Evolutionary conservation across 2,329 filamentous ascomycete genomes (phyloP).

Genomic region (Magnaporthales sp.): DNA sequence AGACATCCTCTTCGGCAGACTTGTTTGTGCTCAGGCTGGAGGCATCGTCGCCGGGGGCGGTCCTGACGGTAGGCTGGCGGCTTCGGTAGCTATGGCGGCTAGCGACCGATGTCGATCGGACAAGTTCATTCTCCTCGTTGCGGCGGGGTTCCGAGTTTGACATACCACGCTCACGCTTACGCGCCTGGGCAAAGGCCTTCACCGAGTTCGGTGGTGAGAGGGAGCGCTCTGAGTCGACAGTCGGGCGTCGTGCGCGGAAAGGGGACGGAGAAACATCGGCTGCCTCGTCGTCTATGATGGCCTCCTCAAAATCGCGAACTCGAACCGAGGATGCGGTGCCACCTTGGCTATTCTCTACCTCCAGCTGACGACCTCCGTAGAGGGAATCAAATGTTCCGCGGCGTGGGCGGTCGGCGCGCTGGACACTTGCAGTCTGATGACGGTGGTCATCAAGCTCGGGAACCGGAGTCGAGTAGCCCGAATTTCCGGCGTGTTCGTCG

Average conservation of each 20-base stretch:
- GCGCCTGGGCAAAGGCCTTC: constrained; percentile 89
- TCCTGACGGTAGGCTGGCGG: constrained; percentile 40
- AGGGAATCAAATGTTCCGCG: constrained; percentile 69
- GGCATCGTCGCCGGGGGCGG: constrained; percentile 44
- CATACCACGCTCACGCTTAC: constrained; percentile 69
- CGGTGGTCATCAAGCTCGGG: constrained; percentile 85
- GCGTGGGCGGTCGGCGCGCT: constrained; percentile 51
- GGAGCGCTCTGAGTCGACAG: constrained; percentile 52
- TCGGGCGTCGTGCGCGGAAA: constrained; percentile 42
- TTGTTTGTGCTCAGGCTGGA: constrained; percentile 56
- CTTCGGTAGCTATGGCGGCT: constrained; percentile 46
- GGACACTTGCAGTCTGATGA: constrained; percentile 52
- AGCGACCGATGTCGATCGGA: constrained; percentile 61
- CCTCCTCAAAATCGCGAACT: constrained; percentile 80
- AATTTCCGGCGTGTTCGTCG: constrained; percentile 49
- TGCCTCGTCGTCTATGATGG: constrained; percentile 68
- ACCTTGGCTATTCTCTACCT: constrained; percentile 24
- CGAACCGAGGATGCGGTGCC: constrained; percentile 30
- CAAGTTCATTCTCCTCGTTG: constrained; percentile 43
- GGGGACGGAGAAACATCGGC: constrained; percentile 32
- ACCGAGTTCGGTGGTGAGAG: constrained; percentile 92
- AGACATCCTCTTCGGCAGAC: constrained; percentile 79
- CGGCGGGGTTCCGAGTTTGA: constrained; percentile 40
- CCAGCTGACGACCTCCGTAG: constrained; percentile 34
- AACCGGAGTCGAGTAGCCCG: constrained; percentile 64